These are phyloP conservation scores for Fusarium annulatum DNA, from an alignment of 2,329 filamentous ascomycete species.

Conservation along the genomic window DNA sequence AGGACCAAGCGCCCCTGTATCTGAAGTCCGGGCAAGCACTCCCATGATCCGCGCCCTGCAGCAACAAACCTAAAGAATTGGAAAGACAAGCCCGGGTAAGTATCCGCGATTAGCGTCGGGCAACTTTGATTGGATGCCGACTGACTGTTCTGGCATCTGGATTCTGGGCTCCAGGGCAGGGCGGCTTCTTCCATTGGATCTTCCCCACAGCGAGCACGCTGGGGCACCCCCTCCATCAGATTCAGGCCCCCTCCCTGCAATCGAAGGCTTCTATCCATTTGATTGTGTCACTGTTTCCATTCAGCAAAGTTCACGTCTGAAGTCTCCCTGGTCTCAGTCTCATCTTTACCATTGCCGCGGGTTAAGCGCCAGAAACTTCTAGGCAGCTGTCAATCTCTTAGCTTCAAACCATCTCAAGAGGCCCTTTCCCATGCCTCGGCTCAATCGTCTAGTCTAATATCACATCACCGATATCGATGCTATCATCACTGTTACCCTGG, in stretches of 20 bases:
- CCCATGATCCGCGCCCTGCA: slow-evolving; percentile 30
- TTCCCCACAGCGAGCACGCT: no score
- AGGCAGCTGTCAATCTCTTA: slow-evolving; percentile 20
- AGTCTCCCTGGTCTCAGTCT: neutral
- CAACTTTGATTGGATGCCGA: slow-evolving; percentile 22
- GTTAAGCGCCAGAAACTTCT: slow-evolving; percentile 41
- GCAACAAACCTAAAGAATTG: slow-evolving; percentile 4
- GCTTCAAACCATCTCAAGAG: neutral
- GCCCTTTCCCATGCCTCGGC: neutral
- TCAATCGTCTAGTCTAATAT: neutral
- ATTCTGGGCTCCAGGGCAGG: slow-evolving; percentile 12
- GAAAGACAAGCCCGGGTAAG: slow-evolving; percentile 6
- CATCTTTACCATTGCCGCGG: slow-evolving; percentile 24
- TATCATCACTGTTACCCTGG: slow-evolving; percentile 5
- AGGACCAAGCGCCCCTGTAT: slow-evolving; percentile 25
- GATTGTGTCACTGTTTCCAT: slow-evolving; percentile 1
- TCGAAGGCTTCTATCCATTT: neutral
- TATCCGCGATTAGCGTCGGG: slow-evolving; percentile 27
- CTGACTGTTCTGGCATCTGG: slow-evolving; percentile 30
- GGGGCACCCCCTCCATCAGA: no score
- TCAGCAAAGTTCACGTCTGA: neutral
- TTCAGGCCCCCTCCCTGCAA: slow-evolving; percentile 2
- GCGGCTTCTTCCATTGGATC: no score
- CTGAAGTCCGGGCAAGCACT: slow-evolving; percentile 23
- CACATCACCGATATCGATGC: neutral